A percentile compares a stretch with the other conserved stretches of the same genome.
Conservation (phyloP, 2,329 filamentous ascomycete genomes). For the Ophiostoma montium region DNA sequence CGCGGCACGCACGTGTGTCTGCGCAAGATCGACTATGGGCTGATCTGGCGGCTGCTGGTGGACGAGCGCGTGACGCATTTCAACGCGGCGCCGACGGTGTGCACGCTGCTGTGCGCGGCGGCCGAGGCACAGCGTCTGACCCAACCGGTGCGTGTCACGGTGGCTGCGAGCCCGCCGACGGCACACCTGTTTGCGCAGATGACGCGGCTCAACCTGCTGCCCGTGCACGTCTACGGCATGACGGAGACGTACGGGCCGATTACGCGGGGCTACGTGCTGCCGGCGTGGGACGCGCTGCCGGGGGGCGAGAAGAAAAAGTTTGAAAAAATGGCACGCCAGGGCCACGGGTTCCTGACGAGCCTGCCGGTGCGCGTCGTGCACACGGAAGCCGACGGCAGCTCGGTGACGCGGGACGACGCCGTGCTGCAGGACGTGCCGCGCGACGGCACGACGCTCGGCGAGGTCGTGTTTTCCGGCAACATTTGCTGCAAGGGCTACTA, state of each 20-base stretch:
- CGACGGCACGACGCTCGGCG: constrained; percentile 35
- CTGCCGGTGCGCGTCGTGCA: constrained; percentile 73
- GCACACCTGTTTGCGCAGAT: constrained; percentile 88
- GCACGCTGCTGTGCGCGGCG: constrained; percentile 76
- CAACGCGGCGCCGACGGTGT: constrained; percentile 91
- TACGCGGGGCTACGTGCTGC: constrained; percentile 82
- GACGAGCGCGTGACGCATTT: constrained; percentile 85
- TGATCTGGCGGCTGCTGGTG: constrained; percentile 83
- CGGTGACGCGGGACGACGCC: not conserved
- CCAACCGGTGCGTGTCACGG: constrained; percentile 67
- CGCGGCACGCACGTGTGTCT: constrained; percentile 91
- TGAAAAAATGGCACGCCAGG: constrained; percentile 81
- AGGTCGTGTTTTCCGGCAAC: constrained; percentile 68
- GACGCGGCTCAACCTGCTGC: constrained; percentile 69
- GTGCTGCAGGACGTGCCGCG: constrained; percentile 40
- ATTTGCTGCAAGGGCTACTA: constrained; percentile 88
- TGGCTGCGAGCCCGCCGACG: constrained; percentile 82
- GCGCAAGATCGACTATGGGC: constrained; percentile 84
- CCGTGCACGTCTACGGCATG: constrained; percentile 85
- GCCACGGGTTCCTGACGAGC: constrained; percentile 77
- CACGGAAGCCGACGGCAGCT: constrained; percentile 43
- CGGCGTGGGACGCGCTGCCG: constrained; percentile 65
- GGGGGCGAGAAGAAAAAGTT: constrained; percentile 55
- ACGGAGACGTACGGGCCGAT: constrained; percentile 90
- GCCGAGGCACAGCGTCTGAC: constrained; percentile 58